phyloP scores from a whole-genome alignment of 805 yeast species.

The Candida boleticola region DNA sequence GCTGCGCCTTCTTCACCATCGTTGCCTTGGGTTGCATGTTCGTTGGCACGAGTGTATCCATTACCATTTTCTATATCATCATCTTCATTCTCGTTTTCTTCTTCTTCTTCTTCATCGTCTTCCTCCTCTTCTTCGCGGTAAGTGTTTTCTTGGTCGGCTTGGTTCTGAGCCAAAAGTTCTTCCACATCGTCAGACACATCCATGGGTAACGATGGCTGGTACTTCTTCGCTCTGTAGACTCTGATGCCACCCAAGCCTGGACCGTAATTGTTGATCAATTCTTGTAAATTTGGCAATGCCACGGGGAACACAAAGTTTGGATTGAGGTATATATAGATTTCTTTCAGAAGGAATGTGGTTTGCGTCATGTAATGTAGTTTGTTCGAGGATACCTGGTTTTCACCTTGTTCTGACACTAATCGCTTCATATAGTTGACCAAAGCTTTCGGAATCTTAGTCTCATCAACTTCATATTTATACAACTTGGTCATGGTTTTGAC shows the following conservation, averaged over 20 bases:
- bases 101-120: slow-evolving; percentile 19
- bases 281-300: slow-evolving; percentile 69
- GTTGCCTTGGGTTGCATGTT: not conserved
- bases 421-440: slow-evolving; percentile 26
- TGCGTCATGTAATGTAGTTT: slow-evolving; percentile 40
- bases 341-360: slow-evolving; percentile 37
- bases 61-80: slow-evolving; percentile 8
- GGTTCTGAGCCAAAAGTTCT: slow-evolving; percentile 43
- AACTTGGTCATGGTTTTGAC: slow-evolving; percentile 61
- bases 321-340: slow-evolving; percentile 48
- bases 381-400: slow-evolving; percentile 25
- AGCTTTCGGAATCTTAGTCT: slow-evolving; percentile 55
- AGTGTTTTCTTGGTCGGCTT: slow-evolving; percentile 29
- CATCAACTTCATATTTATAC: slow-evolving; percentile 84
- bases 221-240: slow-evolving; percentile 50
- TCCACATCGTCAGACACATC: slow-evolving; percentile 71
- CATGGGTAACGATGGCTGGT: slow-evolving; percentile 71
- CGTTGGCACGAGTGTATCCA: not conserved
- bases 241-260: slow-evolving; percentile 67
- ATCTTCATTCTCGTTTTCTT: slow-evolving; percentile 8
- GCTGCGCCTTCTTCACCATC: not conserved
- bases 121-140: slow-evolving; percentile 23
- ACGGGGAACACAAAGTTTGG: slow-evolving; percentile 53
- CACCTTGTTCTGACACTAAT: slow-evolving; percentile 37
- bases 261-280: slow-evolving; percentile 74